These are phyloP conservation scores for Diaporthe destruens DNA, from an alignment of 2,329 filamentous ascomycete species.

Conservation along the genomic window DNA sequence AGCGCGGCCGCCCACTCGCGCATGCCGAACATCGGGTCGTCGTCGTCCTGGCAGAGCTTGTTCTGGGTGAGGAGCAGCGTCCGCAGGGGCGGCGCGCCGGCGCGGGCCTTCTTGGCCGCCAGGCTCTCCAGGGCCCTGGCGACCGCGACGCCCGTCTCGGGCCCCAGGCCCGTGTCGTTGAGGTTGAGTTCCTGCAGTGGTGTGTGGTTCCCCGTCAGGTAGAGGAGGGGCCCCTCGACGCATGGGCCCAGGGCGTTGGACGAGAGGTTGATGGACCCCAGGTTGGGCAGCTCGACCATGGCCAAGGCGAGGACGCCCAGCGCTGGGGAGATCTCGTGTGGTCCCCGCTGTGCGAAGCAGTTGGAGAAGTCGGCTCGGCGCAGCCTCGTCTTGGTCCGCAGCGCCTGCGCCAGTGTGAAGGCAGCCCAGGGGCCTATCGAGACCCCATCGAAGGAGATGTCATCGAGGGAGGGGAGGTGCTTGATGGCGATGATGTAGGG, in stretches of 20 bases:
- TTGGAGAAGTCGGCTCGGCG: conserved; percentile 16
- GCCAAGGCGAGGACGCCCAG: conserved; percentile 1
- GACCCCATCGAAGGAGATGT: neutral
- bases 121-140: neutral
- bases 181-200: neutral
- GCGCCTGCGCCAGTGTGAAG: neutral
- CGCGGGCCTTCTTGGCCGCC: neutral
- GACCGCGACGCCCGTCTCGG: neutral
- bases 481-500: conserved; percentile 1
- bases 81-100: neutral
- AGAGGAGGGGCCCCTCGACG: neutral
- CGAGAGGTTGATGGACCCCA: neutral
- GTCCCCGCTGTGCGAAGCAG: neutral
- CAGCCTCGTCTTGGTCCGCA: conserved; percentile 15
- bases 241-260: conserved; percentile 5
- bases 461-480: neutral
- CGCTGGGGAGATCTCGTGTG: neutral
- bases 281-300: neutral
- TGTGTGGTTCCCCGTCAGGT: neutral
- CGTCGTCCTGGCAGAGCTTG: conserved; percentile 6
- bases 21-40: neutral
- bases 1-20: neutral
- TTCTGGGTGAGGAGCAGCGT: neutral
- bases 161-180: conserved; percentile 4
- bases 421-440: conserved; percentile 16